Conservation (phyloP, 2,329 filamentous ascomycete genomes). For the Cryphonectria carpinicola region DNA sequence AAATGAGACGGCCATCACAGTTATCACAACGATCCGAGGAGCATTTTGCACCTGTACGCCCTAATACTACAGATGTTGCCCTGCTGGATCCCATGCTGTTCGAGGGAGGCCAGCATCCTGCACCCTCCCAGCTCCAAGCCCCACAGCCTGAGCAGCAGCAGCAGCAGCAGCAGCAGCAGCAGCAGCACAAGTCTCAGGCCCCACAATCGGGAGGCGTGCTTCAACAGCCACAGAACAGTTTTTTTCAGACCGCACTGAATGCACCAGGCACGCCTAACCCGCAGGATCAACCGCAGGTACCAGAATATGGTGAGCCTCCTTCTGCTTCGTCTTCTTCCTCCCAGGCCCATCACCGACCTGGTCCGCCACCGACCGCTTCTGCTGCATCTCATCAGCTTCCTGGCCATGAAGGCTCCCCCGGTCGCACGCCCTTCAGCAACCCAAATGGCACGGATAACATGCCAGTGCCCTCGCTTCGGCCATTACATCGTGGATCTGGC, state of each 20-base stretch:
- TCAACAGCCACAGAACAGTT: conserved; percentile 27
- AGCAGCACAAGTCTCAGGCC: conserved; percentile 20
- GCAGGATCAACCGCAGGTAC: conserved; percentile 6
- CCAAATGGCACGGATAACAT: conserved; percentile 22
- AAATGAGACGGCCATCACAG: conserved; percentile 16
- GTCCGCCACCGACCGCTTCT: conserved; percentile 8
- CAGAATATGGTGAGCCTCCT: conserved; percentile 23
- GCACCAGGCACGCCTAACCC: conserved; percentile 23
- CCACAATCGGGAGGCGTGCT: conserved; percentile 21
- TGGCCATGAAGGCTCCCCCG: conserved; percentile 22
- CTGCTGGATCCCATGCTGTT: conserved; percentile 26
- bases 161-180: conserved; percentile 1
- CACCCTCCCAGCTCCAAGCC: conserved; percentile 20
- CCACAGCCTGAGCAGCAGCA: conserved; percentile 13
- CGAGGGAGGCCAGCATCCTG: conserved; percentile 23
- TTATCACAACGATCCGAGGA: conserved; percentile 23
- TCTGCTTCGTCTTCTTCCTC: too few relatives aligned
- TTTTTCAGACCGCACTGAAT: conserved; percentile 29
- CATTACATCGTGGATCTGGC: conserved; percentile 25
- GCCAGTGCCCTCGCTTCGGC: conserved; percentile 22
- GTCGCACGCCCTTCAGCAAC: conserved; percentile 28
- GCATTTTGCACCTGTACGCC: conserved; percentile 20
- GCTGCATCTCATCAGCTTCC: conserved; percentile 10
- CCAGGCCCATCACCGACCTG: conserved; percentile 18
- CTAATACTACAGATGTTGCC: conserved; percentile 27